A percentile compares a stretch with the other conserved stretches of the same genome.
phyloP scores from a whole-genome alignment of 768 basidiomycete genomes.

The Tulasnella sp. region DNA sequence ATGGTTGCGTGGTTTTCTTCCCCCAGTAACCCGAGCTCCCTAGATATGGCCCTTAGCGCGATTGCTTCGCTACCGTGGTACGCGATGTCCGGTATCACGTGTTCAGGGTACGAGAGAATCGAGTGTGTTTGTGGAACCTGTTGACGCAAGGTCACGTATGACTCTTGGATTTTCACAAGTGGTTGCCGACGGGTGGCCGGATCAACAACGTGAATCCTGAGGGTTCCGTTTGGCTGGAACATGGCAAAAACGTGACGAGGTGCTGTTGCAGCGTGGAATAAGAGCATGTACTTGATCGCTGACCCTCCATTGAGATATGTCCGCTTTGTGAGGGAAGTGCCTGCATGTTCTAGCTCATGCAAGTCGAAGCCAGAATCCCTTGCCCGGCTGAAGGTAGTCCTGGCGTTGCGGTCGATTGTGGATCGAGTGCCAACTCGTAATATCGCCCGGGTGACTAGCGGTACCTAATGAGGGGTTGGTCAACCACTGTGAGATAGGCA shows the following conservation, averaged over 20 bases:
- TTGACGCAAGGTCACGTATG: conserved; percentile 52
- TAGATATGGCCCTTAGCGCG: conserved; percentile 76
- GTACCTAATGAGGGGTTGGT: conserved; percentile 41
- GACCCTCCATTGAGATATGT: conserved; percentile 65
- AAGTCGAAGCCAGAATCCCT: conserved; percentile 76
- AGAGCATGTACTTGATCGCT: conserved; percentile 65
- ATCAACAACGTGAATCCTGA: conserved; percentile 83
- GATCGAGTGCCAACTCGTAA: conserved; percentile 80
- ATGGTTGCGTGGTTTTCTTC: conserved; percentile 57
- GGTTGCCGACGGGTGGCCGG: conserved; percentile 77
- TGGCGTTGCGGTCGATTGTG: conserved; percentile 44
- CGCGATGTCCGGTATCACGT: conserved; percentile 34
- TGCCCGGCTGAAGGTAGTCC: conserved; percentile 65
- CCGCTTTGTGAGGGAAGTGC: conserved; percentile 44
- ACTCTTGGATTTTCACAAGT: conserved; percentile 62
- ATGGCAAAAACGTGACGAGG: conserved; percentile 80
- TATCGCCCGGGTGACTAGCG: conserved; percentile 69
- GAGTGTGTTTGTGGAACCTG: conserved; percentile 35
- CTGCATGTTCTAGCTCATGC: conserved; percentile 58
- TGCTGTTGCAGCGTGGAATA: conserved; percentile 64
- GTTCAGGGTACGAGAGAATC: conserved; percentile 52
- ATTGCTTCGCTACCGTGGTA: conserved; percentile 72
- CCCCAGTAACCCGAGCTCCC: conserved; percentile 60
- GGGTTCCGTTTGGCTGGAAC: conserved; percentile 59
- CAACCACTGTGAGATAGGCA: background rate